Evolutionary conservation across 1,139 yeast genomes (phyloP).

Genomic region (Suhomyces chickasaworum): DNA sequence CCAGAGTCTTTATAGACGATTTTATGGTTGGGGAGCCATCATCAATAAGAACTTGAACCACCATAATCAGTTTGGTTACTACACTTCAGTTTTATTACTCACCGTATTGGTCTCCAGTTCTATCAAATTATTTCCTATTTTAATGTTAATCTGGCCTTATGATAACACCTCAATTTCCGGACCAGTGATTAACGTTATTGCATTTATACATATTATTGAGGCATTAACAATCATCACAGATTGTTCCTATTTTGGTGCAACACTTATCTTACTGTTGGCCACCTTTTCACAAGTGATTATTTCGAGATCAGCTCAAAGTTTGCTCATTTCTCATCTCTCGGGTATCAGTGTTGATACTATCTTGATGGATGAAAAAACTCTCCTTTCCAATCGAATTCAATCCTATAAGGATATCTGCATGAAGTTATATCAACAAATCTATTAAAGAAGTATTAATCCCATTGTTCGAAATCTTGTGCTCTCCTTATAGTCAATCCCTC

Average conservation of each 20-base stretch:
- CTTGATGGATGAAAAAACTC: slow-evolving; percentile 12
- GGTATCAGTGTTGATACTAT: slow-evolving; percentile 9
- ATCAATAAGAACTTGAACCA: slow-evolving; percentile 23
- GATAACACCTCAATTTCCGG: slow-evolving; percentile 69
- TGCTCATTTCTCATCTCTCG: slow-evolving; percentile 13
- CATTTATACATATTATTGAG: slow-evolving; percentile 65
- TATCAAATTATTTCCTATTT: slow-evolving; percentile 83
- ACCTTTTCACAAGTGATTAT: slow-evolving; percentile 10
- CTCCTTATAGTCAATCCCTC: slow-evolving; percentile 57
- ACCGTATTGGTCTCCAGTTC: slow-evolving; percentile 76
- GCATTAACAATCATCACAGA: slow-evolving; percentile 59
- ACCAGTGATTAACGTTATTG: slow-evolving; percentile 56
- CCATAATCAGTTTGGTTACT: slow-evolving; percentile 27
- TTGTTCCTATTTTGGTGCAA: slow-evolving; percentile 40
- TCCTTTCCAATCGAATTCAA: slow-evolving; percentile 2
- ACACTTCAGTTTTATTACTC: slow-evolving; percentile 51
- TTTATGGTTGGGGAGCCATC: slow-evolving; percentile 33
- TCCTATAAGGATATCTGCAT: slow-evolving; percentile 5
- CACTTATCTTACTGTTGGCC: slow-evolving; percentile 20
- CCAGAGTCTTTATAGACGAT: slow-evolving; percentile 41
- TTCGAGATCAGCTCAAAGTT: slow-evolving; percentile 13
- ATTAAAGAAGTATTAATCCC: slow-evolving; percentile 33
- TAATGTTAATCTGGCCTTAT: slow-evolving; percentile 96
- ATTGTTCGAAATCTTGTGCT: slow-evolving; percentile 48
- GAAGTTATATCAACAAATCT: background rate